phyloP scores from a whole-genome alignment of 495 filamentous ascomycete species.

The Penicillium bialowiezense region DNA sequence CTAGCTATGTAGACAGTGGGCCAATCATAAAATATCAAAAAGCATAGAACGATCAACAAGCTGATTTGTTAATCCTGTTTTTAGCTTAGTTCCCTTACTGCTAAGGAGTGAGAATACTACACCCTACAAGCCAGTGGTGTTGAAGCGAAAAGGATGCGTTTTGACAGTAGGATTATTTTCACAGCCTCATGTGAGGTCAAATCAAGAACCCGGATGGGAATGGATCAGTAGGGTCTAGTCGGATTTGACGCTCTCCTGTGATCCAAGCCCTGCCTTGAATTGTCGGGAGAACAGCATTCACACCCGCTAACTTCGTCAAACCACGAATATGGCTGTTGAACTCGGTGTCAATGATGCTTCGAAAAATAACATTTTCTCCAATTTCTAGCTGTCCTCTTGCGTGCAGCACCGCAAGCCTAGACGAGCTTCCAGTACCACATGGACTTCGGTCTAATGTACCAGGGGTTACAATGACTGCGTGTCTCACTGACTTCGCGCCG shows the following conservation, averaged over 20 bases:
- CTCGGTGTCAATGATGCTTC: constrained; percentile 29
- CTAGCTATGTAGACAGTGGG: too few relatives aligned
- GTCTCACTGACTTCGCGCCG: constrained; percentile 18
- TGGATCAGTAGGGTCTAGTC: constrained; percentile 30
- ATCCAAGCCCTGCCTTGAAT: constrained; percentile 36
- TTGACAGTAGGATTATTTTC: too few relatives aligned
- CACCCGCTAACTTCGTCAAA: constrained; percentile 20
- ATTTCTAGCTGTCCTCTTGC: constrained; percentile 22
- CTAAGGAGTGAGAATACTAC: too few relatives aligned
- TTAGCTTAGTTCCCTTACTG: too few relatives aligned
- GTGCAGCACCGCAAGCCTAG: constrained; percentile 32
- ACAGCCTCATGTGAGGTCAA: too few relatives aligned
- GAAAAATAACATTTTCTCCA: constrained; percentile 27
- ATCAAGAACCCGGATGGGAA: constrained; percentile 34
- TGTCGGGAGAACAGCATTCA: constrained; percentile 29
- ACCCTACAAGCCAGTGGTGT: too few relatives aligned
- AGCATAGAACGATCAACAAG: too few relatives aligned
- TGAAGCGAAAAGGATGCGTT: too few relatives aligned
- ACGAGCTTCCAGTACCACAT: constrained; percentile 35
- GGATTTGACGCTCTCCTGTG: constrained; percentile 28
- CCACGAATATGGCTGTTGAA: constrained; percentile 28
- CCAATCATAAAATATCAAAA: too few relatives aligned
- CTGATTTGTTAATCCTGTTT: too few relatives aligned
- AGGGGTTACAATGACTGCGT: constrained; percentile 33
- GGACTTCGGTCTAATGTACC: constrained; percentile 37